Evolutionary conservation across 345 rosid species (phyloP).

Genomic region (Populus ilicifolia): DNA sequence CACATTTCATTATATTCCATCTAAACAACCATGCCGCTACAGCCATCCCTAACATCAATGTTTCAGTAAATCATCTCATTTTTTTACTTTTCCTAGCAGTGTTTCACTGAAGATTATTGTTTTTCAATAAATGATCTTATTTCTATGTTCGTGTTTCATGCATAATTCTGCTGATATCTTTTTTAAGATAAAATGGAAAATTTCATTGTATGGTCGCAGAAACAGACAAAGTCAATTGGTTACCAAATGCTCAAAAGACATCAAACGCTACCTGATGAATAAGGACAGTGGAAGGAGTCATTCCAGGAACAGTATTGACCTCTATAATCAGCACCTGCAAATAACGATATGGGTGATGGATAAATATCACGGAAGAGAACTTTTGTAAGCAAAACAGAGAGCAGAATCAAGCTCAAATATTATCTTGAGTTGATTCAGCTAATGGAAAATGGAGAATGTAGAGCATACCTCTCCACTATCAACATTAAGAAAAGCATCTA

Average conservation of each 20-base stretch:
- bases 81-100: too few relatives aligned
- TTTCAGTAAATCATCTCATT: too few relatives aligned
- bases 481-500: constrained; percentile 85
- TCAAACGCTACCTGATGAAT: constrained; percentile 69
- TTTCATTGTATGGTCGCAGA: not conserved
- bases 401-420: too few relatives aligned
- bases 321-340: constrained; percentile 80
- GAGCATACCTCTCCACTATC: constrained; percentile 81
- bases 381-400: too few relatives aligned
- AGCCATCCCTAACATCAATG: too few relatives aligned
- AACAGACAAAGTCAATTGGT: not conserved
- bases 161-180: too few relatives aligned
- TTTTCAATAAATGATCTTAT: too few relatives aligned
- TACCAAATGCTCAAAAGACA: not conserved
- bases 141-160: too few relatives aligned
- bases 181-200: not conserved
- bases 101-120: too few relatives aligned
- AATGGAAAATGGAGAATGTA: not conserved
- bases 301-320: constrained; percentile 93
- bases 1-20: too few relatives aligned
- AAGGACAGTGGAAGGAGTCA: constrained; percentile 92
- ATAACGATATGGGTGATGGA: not conserved
- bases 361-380: too few relatives aligned
- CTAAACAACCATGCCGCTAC: too few relatives aligned
- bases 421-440: not conserved